Evolutionary conservation across 495 filamentous ascomycete genomes (phyloP), one percentile per base, ranked within the genome.

Genomic region (Lophium mytilinum): DNA sequence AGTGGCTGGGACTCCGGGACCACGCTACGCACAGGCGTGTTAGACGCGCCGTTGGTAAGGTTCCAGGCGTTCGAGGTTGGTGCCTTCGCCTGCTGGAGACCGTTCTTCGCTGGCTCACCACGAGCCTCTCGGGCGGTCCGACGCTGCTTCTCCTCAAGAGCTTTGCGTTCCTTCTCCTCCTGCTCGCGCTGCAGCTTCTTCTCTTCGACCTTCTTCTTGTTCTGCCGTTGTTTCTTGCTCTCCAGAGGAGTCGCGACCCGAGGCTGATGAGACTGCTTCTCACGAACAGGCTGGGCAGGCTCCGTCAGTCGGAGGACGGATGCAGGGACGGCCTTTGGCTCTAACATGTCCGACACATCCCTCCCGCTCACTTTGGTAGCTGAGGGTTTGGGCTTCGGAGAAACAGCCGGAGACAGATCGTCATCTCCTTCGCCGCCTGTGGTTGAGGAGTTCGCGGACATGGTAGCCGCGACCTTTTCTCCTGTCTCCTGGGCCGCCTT

Each of bases 191-290:
- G 72, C 42, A 77, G 71, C 76, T 88, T 88, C 53, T 80, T 78
- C 41, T 80, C 82, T 72, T 94, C 89, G 50, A 79, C 82, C 80
- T 92, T 95, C 69, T 83, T 77, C 37, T 81, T 79, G 72, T 93
- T 88, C 75, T 93, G 88, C 49, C 90, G 83, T 73, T 92, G 87
- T 78, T 94, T 95, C 84, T 95, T 94, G 24, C 84, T 87, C 73
- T 91, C 86, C 56, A 83, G 76, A 15, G 70, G 60, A 47, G 72
- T 65, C 51, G 72, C 68, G 67, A 76, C 73, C 6, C 57, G 37
- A 66, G 78, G 75, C 54, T 74, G 63, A 75, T 86, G 86, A 67
- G 78, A 73, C 70, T 84, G 79, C 75, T 84, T 86, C 43, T 80
- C 71, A 62, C 82, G 79, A 42, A 73, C 73, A 43, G 78, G 76